These are phyloP conservation scores for Fusarium devonianum DNA, from an alignment of 2,329 filamentous ascomycete genomes.

Conservation along the genomic window DNA sequence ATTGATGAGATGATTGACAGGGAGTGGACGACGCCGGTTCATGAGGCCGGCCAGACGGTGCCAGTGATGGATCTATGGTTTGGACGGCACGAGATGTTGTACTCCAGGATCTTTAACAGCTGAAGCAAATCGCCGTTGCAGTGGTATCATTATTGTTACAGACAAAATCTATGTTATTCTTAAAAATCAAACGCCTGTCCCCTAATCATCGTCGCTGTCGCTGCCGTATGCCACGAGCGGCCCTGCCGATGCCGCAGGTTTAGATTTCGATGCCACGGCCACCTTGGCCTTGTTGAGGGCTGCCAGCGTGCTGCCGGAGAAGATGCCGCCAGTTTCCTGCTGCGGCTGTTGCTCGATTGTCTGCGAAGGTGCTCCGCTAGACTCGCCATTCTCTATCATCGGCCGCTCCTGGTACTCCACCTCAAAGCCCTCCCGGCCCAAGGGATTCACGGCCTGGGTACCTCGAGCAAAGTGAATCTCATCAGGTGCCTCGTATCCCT, in stretches of 20 bases:
- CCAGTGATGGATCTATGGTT: constrained; percentile 85
- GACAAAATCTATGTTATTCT: constrained; percentile 38
- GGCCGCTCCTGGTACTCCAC: constrained; percentile 67
- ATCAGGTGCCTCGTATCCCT: constrained; percentile 93
- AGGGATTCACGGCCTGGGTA: constrained; percentile 68
- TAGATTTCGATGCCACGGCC: constrained; percentile 61
- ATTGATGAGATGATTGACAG: constrained; percentile 65
- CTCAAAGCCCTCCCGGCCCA: constrained; percentile 66
- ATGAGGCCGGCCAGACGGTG: constrained; percentile 76
- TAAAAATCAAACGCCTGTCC: constrained; percentile 38
- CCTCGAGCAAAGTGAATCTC: constrained; percentile 91
- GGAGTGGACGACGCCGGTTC: constrained; percentile 65
- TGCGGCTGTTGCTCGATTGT: constrained; percentile 50
- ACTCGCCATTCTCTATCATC: constrained; percentile 65
- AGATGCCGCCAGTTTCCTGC: constrained; percentile 66
- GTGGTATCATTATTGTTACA: constrained; percentile 45
- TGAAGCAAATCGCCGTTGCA: constrained; percentile 47
- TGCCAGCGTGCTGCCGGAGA: constrained; percentile 82
- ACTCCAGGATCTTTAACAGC: constrained; percentile 88
- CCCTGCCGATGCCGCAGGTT: constrained; percentile 64
- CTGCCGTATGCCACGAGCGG: constrained; percentile 90
- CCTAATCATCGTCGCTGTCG: constrained; percentile 75
- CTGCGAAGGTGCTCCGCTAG: constrained; percentile 44
- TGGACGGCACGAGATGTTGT: constrained; percentile 81
- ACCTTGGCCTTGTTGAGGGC: constrained; percentile 71